Base-by-base conservation (phyloP, 1,284 basidiomycete genomes). In the Xerocomus minutiporus region DNA sequence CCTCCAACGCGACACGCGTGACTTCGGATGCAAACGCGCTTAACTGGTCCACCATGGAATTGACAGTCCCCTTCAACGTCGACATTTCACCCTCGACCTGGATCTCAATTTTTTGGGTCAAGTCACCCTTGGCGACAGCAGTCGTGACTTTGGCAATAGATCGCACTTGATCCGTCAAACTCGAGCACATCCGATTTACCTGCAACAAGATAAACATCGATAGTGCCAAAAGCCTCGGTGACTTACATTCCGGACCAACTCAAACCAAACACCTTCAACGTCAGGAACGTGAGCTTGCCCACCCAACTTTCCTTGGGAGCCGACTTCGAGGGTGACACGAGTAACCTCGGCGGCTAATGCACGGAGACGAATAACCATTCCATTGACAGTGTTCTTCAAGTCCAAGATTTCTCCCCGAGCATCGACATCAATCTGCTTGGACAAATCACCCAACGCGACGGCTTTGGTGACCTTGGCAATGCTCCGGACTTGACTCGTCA, bases 391-490 rank as follows among this genome's bases (percentile, higher is more conserved):
- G 57, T 95, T 93, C 75, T 98, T 98, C 66, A 99, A 76, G 71
- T 98, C 96, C 50, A 97, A 77, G 51, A 99, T 97, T 72, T 99
- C 97, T 38, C 97, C 96, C 41, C 88, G 85, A 1, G 96, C 96
- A 65, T 97, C 91, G 62, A 99, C 95, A 52, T 96, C 93, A 61
- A 99, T 98, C 67, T 97, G 94, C 67, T 96, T 92, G 34, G 87
- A 91, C 58, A 99, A 75, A 73, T 99, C 97, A 46, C 97, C 97
- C 56, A 88, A 77, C 1, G 97, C 95, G 65, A 99, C 95, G 9
- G 97, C 97, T 68, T 94, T 98, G n/a, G 96, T 99, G 65, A 96
- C 93, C 66, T 86, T 84, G 28, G 96, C 93, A 66, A 99, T 98
- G 61, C 88, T 90, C 68, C 95, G 84, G 46, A 97, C 94, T 75